Evolutionary conservation across 2,329 filamentous ascomycete genomes (phyloP).

Genomic region (Trichoderma lentiforme): DNA sequence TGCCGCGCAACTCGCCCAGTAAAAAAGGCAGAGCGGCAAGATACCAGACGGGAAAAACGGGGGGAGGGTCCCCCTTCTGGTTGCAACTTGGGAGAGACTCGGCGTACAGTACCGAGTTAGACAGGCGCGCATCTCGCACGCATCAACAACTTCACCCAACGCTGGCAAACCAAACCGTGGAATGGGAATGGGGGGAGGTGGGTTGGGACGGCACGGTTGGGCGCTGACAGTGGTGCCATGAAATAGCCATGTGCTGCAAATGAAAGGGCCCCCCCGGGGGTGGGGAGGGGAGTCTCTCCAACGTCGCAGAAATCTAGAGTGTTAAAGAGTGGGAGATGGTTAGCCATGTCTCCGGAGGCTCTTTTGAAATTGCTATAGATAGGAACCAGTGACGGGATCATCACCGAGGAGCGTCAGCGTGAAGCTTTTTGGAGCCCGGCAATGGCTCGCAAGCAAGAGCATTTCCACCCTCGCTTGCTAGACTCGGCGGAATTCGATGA

Average conservation of each 20-base stretch:
- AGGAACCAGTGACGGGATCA: neutral
- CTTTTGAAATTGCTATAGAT: neutral
- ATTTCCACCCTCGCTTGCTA: slow-evolving; percentile 12
- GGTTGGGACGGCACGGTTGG: slow-evolving; percentile 15
- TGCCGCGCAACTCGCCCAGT: neutral
- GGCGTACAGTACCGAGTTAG: neutral
- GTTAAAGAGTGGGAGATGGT: neutral
- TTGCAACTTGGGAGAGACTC: neutral
- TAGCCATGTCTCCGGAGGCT: neutral
- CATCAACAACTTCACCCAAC: neutral
- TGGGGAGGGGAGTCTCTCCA: neutral
- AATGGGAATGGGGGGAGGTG: neutral
- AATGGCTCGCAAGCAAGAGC: neutral
- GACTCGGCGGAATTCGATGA: slow-evolving; percentile 13
- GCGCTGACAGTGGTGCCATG: slow-evolving; percentile 10
- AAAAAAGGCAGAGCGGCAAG: neutral
- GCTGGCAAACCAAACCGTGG: neutral
- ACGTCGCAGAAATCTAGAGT: neutral
- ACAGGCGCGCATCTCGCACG: neutral
- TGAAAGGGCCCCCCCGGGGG: neutral
- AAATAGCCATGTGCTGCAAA: slow-evolving; percentile 13
- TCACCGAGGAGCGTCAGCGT: neutral
- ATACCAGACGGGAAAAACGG: neutral
- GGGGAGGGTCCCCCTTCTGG: neutral
- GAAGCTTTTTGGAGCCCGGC: neutral